These are phyloP conservation scores for Pseudognaphalium luteoalbum DNA, from an alignment of 129 eudicot genomes.

Conservation along the genomic window DNA sequence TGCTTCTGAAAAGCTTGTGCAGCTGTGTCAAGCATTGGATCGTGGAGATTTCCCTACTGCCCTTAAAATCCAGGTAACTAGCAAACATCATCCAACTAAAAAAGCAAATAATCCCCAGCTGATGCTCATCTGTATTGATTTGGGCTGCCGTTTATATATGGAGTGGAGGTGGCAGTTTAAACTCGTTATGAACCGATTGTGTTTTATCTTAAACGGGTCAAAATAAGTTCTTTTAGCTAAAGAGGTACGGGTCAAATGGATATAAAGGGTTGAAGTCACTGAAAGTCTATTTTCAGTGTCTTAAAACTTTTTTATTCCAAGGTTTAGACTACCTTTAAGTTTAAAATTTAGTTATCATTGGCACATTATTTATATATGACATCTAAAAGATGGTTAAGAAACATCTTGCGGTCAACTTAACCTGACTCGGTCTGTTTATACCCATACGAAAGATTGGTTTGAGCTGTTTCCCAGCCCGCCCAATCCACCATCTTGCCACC, in stretches of 20 bases:
- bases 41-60: conserved; percentile 81
- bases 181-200: background rate
- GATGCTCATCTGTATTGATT: background rate
- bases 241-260: background rate
- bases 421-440: background rate
- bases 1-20: conserved; percentile 89
- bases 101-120: background rate
- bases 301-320: background rate
- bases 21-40: conserved; percentile 86
- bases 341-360: background rate
- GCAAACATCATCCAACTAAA: background rate
- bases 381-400: background rate
- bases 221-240: background rate
- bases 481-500: background rate
- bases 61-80: conserved; percentile 76
- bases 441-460: background rate
- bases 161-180: background rate
- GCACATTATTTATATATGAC: background rate
- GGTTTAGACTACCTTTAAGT: background rate
- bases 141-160: background rate
- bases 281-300: background rate
- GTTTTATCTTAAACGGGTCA: background rate
- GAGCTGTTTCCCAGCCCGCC: background rate
- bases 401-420: background rate
- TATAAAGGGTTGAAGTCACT: background rate